Evolutionary conservation across 2,329 filamentous ascomycete genomes (phyloP).

Genomic region (Trichoderma endophyticum): DNA sequence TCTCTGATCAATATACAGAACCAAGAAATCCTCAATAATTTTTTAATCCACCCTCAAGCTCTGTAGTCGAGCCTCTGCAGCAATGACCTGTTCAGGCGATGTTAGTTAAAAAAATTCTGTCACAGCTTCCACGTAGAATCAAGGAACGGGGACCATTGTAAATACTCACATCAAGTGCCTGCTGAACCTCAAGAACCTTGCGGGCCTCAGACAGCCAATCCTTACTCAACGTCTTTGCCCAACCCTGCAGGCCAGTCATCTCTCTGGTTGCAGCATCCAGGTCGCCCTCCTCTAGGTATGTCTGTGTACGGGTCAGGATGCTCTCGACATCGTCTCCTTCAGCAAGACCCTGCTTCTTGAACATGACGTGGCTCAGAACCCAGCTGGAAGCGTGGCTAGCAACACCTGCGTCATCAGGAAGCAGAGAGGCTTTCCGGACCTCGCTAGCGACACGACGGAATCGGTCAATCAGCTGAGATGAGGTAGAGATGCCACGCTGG

Average conservation of each 20-base stretch:
- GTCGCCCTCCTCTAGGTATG: conserved; percentile 86
- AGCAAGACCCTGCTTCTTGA: conserved; percentile 86
- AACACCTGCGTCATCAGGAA: conserved; percentile 91
- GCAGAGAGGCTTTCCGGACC: conserved; percentile 87
- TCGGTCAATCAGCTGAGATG: conserved; percentile 85
- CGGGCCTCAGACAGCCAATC: conserved; percentile 93
- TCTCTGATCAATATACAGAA: conserved; percentile 36
- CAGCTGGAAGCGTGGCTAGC: conserved; percentile 90
- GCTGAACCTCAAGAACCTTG: conserved; percentile 89
- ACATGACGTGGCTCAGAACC: conserved; percentile 88
- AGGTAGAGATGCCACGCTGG: conserved; percentile 82
- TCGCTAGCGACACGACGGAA: conserved; percentile 91
- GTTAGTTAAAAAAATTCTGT: conserved; percentile 22
- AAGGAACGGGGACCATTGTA: background rate
- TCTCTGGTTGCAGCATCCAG: conserved; percentile 88
- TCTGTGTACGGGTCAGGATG: conserved; percentile 84
- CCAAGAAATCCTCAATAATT: conserved; percentile 29
- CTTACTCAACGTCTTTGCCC: conserved; percentile 90
- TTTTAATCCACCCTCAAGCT: conserved; percentile 76
- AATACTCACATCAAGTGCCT: conserved; percentile 84
- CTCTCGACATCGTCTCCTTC: conserved; percentile 90
- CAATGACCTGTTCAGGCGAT: conserved; percentile 65
- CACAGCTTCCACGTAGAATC: background rate
- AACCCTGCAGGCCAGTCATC: conserved; percentile 89
- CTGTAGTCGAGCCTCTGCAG: conserved; percentile 84